These are phyloP conservation scores for Vachellia pachyceras DNA, from an alignment of 306 rosid genomes.

Conservation along the genomic window DNA sequence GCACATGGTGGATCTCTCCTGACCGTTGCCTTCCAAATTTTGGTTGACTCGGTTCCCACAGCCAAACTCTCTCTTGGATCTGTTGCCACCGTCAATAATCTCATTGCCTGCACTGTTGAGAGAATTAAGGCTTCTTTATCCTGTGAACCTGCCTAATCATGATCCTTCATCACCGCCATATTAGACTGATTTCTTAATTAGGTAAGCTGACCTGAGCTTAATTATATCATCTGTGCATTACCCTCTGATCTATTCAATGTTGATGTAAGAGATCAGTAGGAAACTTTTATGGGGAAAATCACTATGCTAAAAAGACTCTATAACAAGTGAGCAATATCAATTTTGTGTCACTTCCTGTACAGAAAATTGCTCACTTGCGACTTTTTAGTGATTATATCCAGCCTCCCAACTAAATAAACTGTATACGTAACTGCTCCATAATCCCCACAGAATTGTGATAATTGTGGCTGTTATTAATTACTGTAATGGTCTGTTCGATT, in stretches of 20 bases:
- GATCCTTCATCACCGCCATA: neutral
- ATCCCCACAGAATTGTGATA: too few relatives aligned
- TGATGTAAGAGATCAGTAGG: too few relatives aligned
- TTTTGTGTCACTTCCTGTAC: too few relatives aligned
- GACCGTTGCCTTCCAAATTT: constrained; percentile 92
- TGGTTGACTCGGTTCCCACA: constrained; percentile 93
- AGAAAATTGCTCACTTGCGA: too few relatives aligned
- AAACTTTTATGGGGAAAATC: too few relatives aligned
- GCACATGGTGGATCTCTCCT: constrained; percentile 80
- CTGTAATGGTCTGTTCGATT: neutral
- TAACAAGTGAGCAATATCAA: too few relatives aligned
- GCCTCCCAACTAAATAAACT: too few relatives aligned
- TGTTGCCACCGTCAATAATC: constrained; percentile 95
- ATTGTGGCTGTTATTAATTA: neutral
- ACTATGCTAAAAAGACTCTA: too few relatives aligned
- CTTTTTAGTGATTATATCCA: too few relatives aligned
- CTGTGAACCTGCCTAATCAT: constrained; percentile 62
- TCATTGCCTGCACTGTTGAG: constrained; percentile 96
- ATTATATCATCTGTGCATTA: neutral
- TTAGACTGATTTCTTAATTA: neutral
- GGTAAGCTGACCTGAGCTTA: constrained; percentile 27
- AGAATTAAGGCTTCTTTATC: constrained; percentile 90
- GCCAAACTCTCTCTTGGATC: constrained; percentile 98
- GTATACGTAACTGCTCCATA: too few relatives aligned
- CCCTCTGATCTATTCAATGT: too few relatives aligned